Evolutionary conservation across 2,329 filamentous ascomycete genomes (phyloP), one percentile per base, ranked within the genome.

Genomic region (Aspergillus neotritici): DNA sequence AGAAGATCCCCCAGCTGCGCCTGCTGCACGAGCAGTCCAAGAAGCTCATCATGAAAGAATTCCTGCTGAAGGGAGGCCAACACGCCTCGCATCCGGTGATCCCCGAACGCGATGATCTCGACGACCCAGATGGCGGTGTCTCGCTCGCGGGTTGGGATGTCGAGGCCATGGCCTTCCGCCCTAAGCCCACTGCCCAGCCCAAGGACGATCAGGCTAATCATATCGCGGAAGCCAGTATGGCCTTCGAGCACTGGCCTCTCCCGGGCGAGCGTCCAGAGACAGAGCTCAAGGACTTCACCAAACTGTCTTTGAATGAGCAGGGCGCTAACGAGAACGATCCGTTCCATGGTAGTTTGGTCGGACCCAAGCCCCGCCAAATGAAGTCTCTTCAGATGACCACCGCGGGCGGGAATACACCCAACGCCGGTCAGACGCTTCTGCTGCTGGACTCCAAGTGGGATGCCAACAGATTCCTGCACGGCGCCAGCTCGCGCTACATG

Each of bases 11-110:
- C 2, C 50, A 63, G 1, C 46, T 57, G 0, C 62, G 73, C 10
- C 77, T 80, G 46, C 57, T 68, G 12, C 65, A 66, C n/a, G 65
- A 74, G 36, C 66, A 77, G 15, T 65, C 72, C 12, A 72, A 77
- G 55, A 79, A 76, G 52, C 58, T 68, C 28, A 63, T 79, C 32
- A 58, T 74, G 40, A 68, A 63, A 42, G 60, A 60, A 36, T 58
- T 52, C 1, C 54, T 25, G 21, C 21, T 65, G 3, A 44, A 45
- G 2, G 30, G 28, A 1, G 41, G 51, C 30, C 48, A 39, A n/a
- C 43, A 32, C 5, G 17, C 31, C 1, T 25, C 25, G 5, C 36
- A 35, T 17, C 42, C 41, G 3, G 37, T 44, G 14, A 34, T 45
- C 13, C 40, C 40, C 9, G 33, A 39, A 4, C 33, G 34, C 3